phyloP scores from a whole-genome alignment of 371 early-diverging fungal genomes.

The Vittaforma corneae region DNA sequence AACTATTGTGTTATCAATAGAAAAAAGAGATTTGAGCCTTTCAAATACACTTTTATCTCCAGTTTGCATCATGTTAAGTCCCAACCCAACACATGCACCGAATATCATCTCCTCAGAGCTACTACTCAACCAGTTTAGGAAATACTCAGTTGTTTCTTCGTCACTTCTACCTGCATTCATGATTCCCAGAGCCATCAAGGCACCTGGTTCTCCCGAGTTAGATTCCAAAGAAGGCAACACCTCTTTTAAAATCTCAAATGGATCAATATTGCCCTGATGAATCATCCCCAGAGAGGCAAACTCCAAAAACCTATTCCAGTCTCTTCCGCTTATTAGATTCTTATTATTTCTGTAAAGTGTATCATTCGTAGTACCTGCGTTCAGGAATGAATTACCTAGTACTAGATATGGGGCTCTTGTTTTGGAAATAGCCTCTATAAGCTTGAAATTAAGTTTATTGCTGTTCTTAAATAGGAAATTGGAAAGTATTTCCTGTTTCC shows the following conservation, averaged over 20 bases:
- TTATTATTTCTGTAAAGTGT: slow-evolving; percentile 86
- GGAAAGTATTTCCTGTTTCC: slow-evolving; percentile 19
- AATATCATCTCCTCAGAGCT: slow-evolving; percentile 66
- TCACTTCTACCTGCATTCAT: slow-evolving; percentile 82
- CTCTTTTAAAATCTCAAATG: slow-evolving; percentile 43
- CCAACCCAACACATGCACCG: slow-evolving; percentile 88
- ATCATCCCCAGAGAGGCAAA: slow-evolving; percentile 95
- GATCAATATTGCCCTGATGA: slow-evolving; percentile 63
- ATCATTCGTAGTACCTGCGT: slow-evolving; percentile 91
- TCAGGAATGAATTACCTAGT: slow-evolving; percentile 92
- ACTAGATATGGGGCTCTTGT: slow-evolving; percentile 60
- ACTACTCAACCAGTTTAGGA: slow-evolving; percentile 66
- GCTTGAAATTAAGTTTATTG: slow-evolving; percentile 30
- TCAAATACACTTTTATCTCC: slow-evolving; percentile 63
- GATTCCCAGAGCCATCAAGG: slow-evolving; percentile 86
- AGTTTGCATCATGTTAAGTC: slow-evolving; percentile 60
- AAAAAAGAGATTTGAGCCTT: slow-evolving; percentile 48
- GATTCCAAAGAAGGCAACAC: slow-evolving; percentile 67
- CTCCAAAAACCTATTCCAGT: slow-evolving; percentile 96
- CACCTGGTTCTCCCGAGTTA: slow-evolving; percentile 71
- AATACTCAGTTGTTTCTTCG: slow-evolving; percentile 65
- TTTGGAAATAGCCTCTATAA: slow-evolving; percentile 34
- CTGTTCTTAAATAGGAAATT: slow-evolving; percentile 32
- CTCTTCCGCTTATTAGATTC: slow-evolving; percentile 87
- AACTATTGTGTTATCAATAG: slow-evolving; percentile 74